These are phyloP conservation scores for Jacaranda mimosifolia DNA, from an alignment of 257 asterid genomes.

Conservation along the genomic window DNA sequence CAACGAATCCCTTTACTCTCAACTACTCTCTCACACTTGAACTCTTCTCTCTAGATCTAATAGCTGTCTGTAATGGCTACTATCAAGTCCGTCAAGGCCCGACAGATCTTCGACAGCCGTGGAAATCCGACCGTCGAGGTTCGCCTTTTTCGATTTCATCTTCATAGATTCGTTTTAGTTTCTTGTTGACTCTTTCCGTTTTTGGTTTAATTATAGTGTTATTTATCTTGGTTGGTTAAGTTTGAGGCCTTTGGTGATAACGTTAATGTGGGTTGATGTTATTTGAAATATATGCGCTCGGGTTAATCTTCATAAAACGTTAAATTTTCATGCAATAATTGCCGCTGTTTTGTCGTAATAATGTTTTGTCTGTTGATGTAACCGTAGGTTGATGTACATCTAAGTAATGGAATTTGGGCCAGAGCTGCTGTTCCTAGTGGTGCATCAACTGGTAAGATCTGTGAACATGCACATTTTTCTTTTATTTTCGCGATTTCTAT, in stretches of 20 bases:
- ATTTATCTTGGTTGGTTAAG: neutral
- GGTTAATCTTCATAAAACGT: neutral
- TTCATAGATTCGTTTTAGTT: slow-evolving; percentile 18
- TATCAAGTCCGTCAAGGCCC: slow-evolving; percentile 67
- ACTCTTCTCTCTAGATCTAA: slow-evolving; percentile 28
- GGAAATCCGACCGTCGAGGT: slow-evolving; percentile 94
- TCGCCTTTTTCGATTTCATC: slow-evolving; percentile 10
- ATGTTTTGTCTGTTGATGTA: slow-evolving; percentile 1
- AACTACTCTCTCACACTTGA: neutral
- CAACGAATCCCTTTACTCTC: neutral
- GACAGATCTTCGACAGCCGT: slow-evolving; percentile 93
- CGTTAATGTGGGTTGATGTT: neutral
- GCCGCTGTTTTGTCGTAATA: neutral
- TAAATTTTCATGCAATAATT: neutral
- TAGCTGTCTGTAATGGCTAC: slow-evolving; percentile 56
- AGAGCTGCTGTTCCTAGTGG: slow-evolving; percentile 98
- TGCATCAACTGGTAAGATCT: slow-evolving; percentile 87
- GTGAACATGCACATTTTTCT: neutral
- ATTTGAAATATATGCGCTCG: neutral
- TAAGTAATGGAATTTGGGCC: slow-evolving; percentile 61
- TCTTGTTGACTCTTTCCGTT: neutral
- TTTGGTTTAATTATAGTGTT: neutral
- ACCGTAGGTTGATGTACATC: slow-evolving; percentile 70
- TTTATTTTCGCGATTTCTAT: neutral
- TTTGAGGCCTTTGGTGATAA: neutral